phyloP scores from a whole-genome alignment of 2,329 filamentous ascomycete genomes.

The Pleomassaria siparia region DNA sequence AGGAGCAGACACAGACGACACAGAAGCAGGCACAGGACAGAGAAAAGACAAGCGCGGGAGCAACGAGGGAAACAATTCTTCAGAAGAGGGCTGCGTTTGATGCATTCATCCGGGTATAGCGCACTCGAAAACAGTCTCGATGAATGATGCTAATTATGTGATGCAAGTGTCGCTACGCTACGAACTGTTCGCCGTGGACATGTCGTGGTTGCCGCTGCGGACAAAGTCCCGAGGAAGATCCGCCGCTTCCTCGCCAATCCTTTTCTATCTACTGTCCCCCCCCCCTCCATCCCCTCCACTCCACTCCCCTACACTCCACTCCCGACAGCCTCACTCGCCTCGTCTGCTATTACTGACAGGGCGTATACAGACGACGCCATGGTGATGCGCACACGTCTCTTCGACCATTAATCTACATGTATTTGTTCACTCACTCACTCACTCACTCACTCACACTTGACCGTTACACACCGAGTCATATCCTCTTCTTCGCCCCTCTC shows the following conservation, averaged over 20 bases:
- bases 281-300: too few species aligned
- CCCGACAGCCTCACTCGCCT: conserved; percentile 1
- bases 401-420: neutral
- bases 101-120: conserved; percentile 6
- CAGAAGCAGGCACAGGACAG: conserved; percentile 11
- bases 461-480: too few species aligned
- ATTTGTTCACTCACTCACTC: too few species aligned
- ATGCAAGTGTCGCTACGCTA: too few species aligned
- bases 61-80: neutral
- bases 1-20: too few species aligned
- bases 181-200: too few species aligned
- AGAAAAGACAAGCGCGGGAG: neutral
- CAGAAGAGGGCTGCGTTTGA: neutral
- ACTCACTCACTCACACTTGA: too few species aligned
- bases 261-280: too few species aligned
- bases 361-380: too few species aligned
- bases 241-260: neutral
- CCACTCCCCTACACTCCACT: neutral
- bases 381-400: neutral
- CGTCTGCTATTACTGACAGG: neutral
- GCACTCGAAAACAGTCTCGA: conserved; percentile 2
- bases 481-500: too few species aligned
- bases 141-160: too few species aligned
- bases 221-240: neutral
- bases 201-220: neutral